A percentile compares a stretch with the other conserved stretches of the same genome.
Evolutionary conservation across 257 asterid species (phyloP).

Genomic region (Solanum ossicruentum): DNA sequence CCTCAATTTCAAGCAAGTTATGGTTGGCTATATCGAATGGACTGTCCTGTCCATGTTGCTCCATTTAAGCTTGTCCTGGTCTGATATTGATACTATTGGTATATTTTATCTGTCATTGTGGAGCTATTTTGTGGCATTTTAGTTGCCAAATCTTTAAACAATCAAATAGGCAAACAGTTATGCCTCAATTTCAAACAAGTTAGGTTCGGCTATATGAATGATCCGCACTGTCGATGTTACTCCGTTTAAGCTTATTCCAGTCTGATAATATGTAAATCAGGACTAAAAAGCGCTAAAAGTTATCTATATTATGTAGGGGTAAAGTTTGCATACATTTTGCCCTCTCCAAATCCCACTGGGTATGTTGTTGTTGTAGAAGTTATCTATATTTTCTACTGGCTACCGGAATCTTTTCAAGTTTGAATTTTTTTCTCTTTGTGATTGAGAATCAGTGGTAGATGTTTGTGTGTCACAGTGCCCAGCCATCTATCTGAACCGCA

Average conservation of each 20-base stretch:
- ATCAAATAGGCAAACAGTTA: neutral
- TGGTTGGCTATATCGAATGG: neutral
- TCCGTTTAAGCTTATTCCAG: neutral
- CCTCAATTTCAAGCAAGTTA: neutral
- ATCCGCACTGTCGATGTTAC: neutral
- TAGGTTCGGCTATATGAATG: neutral
- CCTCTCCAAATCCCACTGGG: neutral
- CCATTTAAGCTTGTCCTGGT: neutral
- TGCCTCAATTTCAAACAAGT: neutral
- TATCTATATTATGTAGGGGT: neutral
- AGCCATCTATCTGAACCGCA: neutral
- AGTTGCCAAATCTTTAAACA: neutral
- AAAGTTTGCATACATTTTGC: neutral
- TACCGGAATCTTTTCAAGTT: neutral
- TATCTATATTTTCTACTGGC: neutral
- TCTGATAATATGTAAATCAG: neutral
- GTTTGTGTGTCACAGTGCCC: neutral
- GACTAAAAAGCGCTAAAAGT: neutral
- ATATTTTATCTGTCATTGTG: neutral
- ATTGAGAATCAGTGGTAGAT: neutral
- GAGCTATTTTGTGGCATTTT: neutral
- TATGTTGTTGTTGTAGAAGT: neutral
- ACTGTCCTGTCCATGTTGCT: neutral
- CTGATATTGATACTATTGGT: neutral
- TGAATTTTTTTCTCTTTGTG: neutral